phyloP scores from a whole-genome alignment of 352 stramenopile genomes.

The Pythium rishiriense region DNA sequence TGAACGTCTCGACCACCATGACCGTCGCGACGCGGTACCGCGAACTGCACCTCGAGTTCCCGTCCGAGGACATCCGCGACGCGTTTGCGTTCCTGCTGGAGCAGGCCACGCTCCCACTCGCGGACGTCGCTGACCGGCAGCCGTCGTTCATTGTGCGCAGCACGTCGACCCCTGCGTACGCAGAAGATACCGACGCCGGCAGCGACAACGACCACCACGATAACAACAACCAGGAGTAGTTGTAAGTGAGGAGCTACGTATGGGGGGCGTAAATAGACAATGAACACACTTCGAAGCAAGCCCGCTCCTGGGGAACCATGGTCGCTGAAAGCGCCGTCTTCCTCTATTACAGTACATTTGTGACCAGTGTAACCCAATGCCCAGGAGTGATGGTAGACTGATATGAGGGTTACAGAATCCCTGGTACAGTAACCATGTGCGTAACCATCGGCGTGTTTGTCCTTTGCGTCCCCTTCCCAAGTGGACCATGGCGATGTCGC shows the following conservation, averaged over 20 bases:
- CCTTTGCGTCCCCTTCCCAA: no score
- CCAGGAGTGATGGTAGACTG: no score
- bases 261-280: no score
- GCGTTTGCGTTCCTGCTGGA: slow-evolving; percentile 70
- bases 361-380: neutral
- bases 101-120: slow-evolving; percentile 59
- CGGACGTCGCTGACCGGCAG: slow-evolving; percentile 14
- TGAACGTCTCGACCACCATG: slow-evolving; percentile 58
- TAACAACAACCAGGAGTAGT: neutral
- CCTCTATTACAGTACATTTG: neutral
- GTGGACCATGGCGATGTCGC: no score
- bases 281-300: no score
- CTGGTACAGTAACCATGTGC: no score
- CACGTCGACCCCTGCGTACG: neutral
- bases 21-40: slow-evolving; percentile 61
- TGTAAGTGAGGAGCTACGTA: no score
- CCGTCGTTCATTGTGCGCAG: slow-evolving; percentile 23
- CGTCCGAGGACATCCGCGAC: slow-evolving; percentile 63
- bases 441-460: no score
- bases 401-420: no score
- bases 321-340: neutral
- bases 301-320: no score
- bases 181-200: neutral
- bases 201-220: neutral
- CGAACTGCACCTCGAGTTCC: slow-evolving; percentile 71